These are phyloP conservation scores for Boletus insuetus DNA, from an alignment of 768 basidiomycete genomes.

Conservation along the genomic window DNA sequence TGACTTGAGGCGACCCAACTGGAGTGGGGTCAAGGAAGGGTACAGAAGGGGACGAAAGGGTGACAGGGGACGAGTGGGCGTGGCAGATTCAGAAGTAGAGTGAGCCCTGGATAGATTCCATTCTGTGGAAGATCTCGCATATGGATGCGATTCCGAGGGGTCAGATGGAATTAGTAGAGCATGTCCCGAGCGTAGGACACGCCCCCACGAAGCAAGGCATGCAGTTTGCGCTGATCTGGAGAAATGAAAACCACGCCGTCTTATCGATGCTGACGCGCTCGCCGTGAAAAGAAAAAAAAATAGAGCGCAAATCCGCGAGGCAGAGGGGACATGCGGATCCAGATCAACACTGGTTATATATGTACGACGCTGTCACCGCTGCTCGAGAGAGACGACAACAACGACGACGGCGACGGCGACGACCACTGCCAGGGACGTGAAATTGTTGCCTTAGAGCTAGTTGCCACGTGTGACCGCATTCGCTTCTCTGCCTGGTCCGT, in stretches of 20 bases:
- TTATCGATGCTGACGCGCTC: constrained; percentile 25
- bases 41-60: constrained; percentile 2
- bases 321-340: constrained; percentile 25
- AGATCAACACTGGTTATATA: constrained; percentile 14
- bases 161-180: constrained; percentile 13
- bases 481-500: constrained; percentile 11
- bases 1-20: constrained; percentile 41
- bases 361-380: constrained; percentile 3
- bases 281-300: constrained; percentile 11
- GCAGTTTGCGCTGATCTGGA: constrained; percentile 25
- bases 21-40: constrained; percentile 28
- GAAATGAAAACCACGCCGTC: constrained; percentile 30
- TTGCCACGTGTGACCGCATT: constrained; percentile 17
- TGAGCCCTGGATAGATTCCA: constrained; percentile 18
- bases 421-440: too few species aligned
- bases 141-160: constrained; percentile 20
- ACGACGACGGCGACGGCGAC: neutral
- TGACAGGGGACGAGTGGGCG: constrained; percentile 7
- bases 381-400: constrained; percentile 4
- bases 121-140: constrained; percentile 18
- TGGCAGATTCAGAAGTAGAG: neutral
- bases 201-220: constrained; percentile 20
- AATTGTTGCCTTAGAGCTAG: neutral
- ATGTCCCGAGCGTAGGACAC: constrained; percentile 19
- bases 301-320: constrained; percentile 24